A percentile compares a stretch with the other conserved stretches of the same genome.
Conservation (phyloP, 2,329 filamentous ascomycete species). For the Penicillium hordei region DNA sequence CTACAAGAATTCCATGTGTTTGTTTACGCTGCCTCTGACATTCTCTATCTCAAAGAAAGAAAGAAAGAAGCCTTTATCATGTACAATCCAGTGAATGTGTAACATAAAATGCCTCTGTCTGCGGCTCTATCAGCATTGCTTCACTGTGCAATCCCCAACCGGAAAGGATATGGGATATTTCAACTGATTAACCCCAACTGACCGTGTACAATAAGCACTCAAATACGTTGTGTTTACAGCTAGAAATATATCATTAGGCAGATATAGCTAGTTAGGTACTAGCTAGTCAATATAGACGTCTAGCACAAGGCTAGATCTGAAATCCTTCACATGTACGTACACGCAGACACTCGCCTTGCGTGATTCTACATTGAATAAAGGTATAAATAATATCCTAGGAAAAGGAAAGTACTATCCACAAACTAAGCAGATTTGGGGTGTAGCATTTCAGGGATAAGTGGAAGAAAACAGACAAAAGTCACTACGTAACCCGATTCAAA, state of each 20-base stretch:
- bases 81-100: background rate
- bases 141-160: background rate
- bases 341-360: background rate
- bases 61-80: background rate
- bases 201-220: background rate
- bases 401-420: no score
- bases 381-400: background rate
- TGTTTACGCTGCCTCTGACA: background rate
- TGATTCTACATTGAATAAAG: background rate
- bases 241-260: background rate
- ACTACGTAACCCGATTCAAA: background rate
- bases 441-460: no score
- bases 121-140: background rate
- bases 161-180: background rate
- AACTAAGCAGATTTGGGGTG: no score
- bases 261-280: background rate
- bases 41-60: background rate
- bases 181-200: background rate
- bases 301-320: background rate
- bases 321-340: background rate
- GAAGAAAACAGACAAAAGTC: no score
- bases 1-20: background rate
- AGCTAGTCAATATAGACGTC: background rate
- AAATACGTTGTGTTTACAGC: background rate
- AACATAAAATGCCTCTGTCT: background rate